phyloP scores from a whole-genome alignment of 306 rosid species.

The Nissolia schottii region DNA sequence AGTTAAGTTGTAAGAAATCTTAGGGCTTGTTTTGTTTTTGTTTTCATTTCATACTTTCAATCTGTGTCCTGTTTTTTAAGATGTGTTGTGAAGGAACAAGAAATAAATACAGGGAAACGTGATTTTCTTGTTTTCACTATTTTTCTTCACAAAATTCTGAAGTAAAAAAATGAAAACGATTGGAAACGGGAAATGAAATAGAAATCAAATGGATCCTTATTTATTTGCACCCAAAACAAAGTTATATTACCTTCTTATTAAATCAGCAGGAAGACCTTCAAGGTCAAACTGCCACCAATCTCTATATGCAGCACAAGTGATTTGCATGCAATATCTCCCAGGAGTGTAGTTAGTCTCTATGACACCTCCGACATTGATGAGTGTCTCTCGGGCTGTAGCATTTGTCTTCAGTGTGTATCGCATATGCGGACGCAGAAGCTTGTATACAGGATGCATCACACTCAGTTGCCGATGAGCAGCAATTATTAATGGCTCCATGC shows the following conservation, averaged over 20 bases:
- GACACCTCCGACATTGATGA: constrained; percentile 31
- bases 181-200: no score
- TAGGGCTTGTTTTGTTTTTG: no score
- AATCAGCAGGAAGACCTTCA: constrained; percentile 40
- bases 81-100: no score
- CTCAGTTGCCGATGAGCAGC: constrained; percentile 43
- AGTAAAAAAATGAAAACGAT: no score
- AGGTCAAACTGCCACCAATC: constrained; percentile 40
- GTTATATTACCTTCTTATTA: constrained; percentile 34
- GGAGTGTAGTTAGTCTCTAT: constrained; percentile 31
- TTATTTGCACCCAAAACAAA: no score
- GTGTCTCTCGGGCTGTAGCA: constrained; percentile 29
- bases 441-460: constrained; percentile 47
- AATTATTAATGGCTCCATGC: constrained; percentile 39
- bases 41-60: no score
- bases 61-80: no score
- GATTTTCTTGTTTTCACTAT: no score
- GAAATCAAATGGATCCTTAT: no score
- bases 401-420: constrained; percentile 37
- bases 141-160: no score
- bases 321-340: constrained; percentile 34
- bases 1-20: background rate
- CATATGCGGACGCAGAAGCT: constrained; percentile 41
- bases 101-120: no score
- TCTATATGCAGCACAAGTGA: constrained; percentile 28